A percentile compares a stretch with the other conserved stretches of the same genome.
Conservation (phyloP, 441 rosid genomes). For the Populus hybrid region DNA sequence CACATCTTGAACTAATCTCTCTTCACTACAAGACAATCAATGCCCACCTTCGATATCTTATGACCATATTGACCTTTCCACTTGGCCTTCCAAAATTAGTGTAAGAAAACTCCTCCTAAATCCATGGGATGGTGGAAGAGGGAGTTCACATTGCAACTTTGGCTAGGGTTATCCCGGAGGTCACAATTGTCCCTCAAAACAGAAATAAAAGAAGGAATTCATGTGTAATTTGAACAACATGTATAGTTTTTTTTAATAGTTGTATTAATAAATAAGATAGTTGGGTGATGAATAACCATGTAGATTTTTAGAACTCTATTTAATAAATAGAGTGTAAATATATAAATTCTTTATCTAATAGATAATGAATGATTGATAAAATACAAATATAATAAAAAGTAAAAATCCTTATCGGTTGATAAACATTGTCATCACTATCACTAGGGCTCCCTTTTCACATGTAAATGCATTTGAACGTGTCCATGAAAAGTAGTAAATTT, state of each 20-base stretch:
- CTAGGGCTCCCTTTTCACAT: no score
- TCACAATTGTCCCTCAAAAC: slow-evolving; percentile 15
- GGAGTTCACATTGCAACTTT: no score
- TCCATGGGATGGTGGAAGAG: no score
- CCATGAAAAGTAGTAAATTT: slow-evolving; percentile 39
- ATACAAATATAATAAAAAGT: no score
- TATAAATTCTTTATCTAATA: no score
- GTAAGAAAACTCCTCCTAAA: neutral
- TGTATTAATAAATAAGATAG: no score
- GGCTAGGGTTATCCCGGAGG: slow-evolving; percentile 16
- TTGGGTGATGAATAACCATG: no score
- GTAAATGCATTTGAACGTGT: neutral
- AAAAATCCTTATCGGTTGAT: neutral
- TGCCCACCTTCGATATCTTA: slow-evolving; percentile 18
- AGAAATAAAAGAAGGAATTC: neutral
- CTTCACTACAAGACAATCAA: slow-evolving; percentile 22
- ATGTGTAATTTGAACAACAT: neutral
- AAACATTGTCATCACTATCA: neutral
- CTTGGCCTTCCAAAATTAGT: slow-evolving; percentile 21
- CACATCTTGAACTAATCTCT: slow-evolving; percentile 14
- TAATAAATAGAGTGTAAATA: no score
- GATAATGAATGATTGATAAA: no score
- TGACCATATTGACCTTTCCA: slow-evolving; percentile 11
- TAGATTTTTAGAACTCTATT: no score
- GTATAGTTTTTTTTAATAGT: neutral